Evolutionary conservation across 192 early-diverging fungal species (phyloP).

Genomic region (Haplosporangium gracile): DNA sequence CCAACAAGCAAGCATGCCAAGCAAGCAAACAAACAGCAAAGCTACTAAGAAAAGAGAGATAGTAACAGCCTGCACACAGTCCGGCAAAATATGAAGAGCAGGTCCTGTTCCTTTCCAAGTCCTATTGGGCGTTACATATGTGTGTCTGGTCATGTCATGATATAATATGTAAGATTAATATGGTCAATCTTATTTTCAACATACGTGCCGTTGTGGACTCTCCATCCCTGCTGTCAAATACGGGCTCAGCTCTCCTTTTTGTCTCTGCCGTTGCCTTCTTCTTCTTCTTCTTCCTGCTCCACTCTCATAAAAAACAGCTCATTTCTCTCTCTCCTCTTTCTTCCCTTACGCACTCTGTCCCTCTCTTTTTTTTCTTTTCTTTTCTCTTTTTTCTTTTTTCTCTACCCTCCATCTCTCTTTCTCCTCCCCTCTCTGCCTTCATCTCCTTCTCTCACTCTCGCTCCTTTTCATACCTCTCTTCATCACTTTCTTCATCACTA

Average conservation of each 20-base stretch:
- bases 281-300: not conserved
- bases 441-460: not conserved
- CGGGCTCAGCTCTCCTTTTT: no score
- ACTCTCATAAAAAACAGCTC: not conserved
- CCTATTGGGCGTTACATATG: no score
- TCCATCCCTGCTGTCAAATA: no score
- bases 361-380: not conserved
- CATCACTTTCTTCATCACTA: not conserved
- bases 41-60: no score
- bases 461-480: not conserved
- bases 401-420: not conserved
- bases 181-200: no score
- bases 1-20: no score
- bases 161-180: no score
- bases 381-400: not conserved
- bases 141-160: no score
- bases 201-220: no score
- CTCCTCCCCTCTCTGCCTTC: not conserved
- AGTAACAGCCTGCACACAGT: not conserved
- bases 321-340: slow-evolving; percentile 1
- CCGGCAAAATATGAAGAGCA: not conserved
- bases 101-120: no score
- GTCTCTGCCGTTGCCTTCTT: not conserved
- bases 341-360: not conserved
- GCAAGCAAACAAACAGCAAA: no score